Evolutionary conservation across 1,284 basidiomycete genomes (phyloP).

Genomic region (Meripilus lineatus): DNA sequence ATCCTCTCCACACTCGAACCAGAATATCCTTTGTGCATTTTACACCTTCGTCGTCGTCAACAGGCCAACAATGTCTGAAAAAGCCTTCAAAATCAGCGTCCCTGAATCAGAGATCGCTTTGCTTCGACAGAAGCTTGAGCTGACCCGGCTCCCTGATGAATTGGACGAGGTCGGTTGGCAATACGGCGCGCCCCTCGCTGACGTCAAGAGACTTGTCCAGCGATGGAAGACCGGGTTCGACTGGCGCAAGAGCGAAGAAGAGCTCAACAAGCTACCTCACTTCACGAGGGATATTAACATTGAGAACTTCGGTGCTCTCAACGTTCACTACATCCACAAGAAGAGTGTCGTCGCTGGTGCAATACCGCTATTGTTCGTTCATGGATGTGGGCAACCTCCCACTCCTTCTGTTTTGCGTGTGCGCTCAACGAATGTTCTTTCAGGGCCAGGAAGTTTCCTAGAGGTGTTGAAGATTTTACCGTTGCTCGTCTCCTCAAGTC

Average conservation of each 20-base stretch:
- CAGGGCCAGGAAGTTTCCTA: slow-evolving; percentile 42
- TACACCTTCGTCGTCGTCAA: no score
- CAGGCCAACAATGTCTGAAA: slow-evolving; percentile 2
- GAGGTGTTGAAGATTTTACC: slow-evolving; percentile 34
- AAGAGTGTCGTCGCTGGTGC: slow-evolving; percentile 35
- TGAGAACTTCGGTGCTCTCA: slow-evolving; percentile 37
- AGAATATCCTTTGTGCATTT: no score
- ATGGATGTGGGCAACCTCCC: slow-evolving; percentile 47
- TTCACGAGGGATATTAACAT: slow-evolving; percentile 42
- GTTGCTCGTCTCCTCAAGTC: slow-evolving; percentile 17
- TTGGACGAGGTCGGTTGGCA: slow-evolving; percentile 32
- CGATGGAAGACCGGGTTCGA: slow-evolving; percentile 43
- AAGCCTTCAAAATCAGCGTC: slow-evolving; percentile 15
- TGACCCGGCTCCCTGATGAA: slow-evolving; percentile 5
- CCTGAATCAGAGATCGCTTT: slow-evolving; percentile 14
- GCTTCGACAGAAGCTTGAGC: slow-evolving; percentile 16
- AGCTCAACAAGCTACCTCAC: slow-evolving; percentile 42
- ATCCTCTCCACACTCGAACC: no score
- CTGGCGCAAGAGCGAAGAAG: slow-evolving; percentile 40
- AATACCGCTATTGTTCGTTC: slow-evolving; percentile 48
- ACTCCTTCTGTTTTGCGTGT: neutral
- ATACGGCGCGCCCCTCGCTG: slow-evolving; percentile 44
- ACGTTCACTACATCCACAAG: slow-evolving; percentile 49
- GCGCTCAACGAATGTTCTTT: neutral
- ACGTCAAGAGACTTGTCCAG: slow-evolving; percentile 37